Evolutionary conservation across 2,329 filamentous ascomycete genomes (phyloP), one percentile per base, ranked within the genome.

Genomic region (Sordariomycetes sp.): DNA sequence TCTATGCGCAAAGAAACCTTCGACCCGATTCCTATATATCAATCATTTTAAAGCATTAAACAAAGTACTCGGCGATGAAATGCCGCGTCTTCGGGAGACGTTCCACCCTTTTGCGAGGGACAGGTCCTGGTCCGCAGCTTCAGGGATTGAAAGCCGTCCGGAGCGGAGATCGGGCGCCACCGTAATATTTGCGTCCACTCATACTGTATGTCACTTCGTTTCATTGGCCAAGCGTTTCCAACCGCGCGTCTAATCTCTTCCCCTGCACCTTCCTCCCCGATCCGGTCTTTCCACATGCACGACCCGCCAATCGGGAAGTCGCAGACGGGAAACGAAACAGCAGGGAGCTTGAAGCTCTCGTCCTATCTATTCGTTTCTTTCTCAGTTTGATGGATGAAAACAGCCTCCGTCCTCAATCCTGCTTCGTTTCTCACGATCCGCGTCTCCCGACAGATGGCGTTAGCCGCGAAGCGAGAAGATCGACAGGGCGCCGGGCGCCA

Each of bases 211-310:
- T 13, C 39, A 8, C n/a, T 36, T 15, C 39, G 15, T 34, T 34
- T 22, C 10, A 56, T 56, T 56, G 55, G 55, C 45, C 25, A n/a
- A 12, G 10, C 15, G 32, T 7, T 10, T 24, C 48, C 28, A 56
- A 52, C 45, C 55, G 55, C 55, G 55, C 55, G 55, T 56, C 48
- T 56, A 52, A 55, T 22, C 2, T 24, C 51, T 20, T 39, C 52
- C 52, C 28, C 32, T 50, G 45, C 45, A 50, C 20, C 22, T 50
- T 50, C n/a, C n/a, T 24, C 24, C 32, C 36, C 20, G 17, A 45
- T 39, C 20, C 36, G 36, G 53, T 10, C 12, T 48, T 55, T 10
- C 32, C 24, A 12, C n/a, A 15, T 20, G 15, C 22, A 17, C 22
- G 45, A 22, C 45, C 22, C 20, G 45, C 45, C 45, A 50, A 50